Percentiles rank a stretch among this genome's conserved stretches.
phyloP scores from a whole-genome alignment of 2,329 filamentous ascomycete species.

The Alternaria arborescens region DNA sequence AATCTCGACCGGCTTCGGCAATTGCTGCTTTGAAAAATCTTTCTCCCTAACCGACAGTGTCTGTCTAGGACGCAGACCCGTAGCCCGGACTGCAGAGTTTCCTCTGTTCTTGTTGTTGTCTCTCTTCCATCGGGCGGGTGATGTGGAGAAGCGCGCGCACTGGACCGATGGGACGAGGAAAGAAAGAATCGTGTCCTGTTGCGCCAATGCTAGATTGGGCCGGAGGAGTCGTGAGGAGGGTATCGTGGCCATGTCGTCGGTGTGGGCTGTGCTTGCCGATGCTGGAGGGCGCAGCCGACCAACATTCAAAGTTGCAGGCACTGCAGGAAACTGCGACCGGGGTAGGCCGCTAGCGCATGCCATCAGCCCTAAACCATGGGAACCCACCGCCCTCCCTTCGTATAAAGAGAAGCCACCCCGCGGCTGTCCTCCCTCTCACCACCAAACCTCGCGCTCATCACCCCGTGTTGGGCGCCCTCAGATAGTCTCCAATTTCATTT shows the following conservation, averaged over 20 bases:
- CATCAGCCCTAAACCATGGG: slow-evolving; percentile 7
- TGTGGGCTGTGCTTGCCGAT: slow-evolving; percentile 25
- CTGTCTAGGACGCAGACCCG: slow-evolving; percentile 71
- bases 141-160: slow-evolving; percentile 58
- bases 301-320: slow-evolving; percentile 28
- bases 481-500: slow-evolving; percentile 47
- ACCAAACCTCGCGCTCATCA: slow-evolving; percentile 44
- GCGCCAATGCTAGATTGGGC: slow-evolving; percentile 27
- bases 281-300: slow-evolving; percentile 9
- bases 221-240: slow-evolving; percentile 39
- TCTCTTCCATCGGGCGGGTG: slow-evolving; percentile 62
- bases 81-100: slow-evolving; percentile 80
- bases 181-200: slow-evolving; percentile 33
- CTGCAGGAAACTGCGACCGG: slow-evolving; percentile 25
- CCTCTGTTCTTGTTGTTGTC: slow-evolving; percentile 85
- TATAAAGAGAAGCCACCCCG: slow-evolving; percentile 33
- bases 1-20: slow-evolving; percentile 76
- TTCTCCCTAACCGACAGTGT: slow-evolving; percentile 77
- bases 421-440: slow-evolving; percentile 28
- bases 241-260: slow-evolving; percentile 39
- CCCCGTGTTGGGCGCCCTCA: slow-evolving; percentile 47
- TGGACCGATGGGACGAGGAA: slow-evolving; percentile 39
- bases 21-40: slow-evolving; percentile 51
- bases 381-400: slow-evolving; percentile 9
- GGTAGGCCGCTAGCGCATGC: slow-evolving; percentile 13